Base-by-base conservation (phyloP, 495 filamentous ascomycete genomes). In the Penicillium turbatum region DNA sequence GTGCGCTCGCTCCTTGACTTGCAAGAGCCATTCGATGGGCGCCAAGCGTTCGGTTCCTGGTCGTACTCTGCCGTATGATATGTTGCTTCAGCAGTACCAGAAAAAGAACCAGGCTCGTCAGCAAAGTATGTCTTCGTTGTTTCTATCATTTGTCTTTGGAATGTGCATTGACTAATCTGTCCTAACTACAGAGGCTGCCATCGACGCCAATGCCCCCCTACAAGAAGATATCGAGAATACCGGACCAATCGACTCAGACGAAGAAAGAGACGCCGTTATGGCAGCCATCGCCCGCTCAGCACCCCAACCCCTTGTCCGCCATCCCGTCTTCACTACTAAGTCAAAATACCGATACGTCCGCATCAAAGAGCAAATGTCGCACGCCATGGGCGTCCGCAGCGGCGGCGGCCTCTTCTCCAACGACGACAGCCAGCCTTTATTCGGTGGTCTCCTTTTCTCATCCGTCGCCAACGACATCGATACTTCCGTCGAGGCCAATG, bases 41-140 rank as follows among this genome's bases (percentile, higher is more conserved):
- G 87, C 93, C 6, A 98, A 98, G 72, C 82, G 93, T 57, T 83
- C 85, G 0, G 93, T 98, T 3, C 87, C 91, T 12, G 93, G 93
- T 5, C 79, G 93, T 29, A 92, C 88, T 32, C 75, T 96, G 45
- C 95, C 95, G 1, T 98, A 98, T 65, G 92, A 97, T 68, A 90
- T 93, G 82, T 74, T 98, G 24, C 80, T 98, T 19, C 83, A 88
- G 27, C 87, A 89, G 15, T 97, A 98, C 69, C 93, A 98, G 74
- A 97, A 97, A 79, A 96, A 95, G 78, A 98, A 97, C 66, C 93
- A 97, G 71, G 93, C 93, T 11, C 92, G 95, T 61, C 88, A 93
- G 73, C 92, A 97, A 67, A 95, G 88, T 91, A 80, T 58, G 81
- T 26, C n/a, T n/a, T 17, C 73, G 10, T 4, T 36, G n/a, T 46